Conservation (phyloP, 2,329 filamentous ascomycete species). For the Epichloe amarillans region DNA sequence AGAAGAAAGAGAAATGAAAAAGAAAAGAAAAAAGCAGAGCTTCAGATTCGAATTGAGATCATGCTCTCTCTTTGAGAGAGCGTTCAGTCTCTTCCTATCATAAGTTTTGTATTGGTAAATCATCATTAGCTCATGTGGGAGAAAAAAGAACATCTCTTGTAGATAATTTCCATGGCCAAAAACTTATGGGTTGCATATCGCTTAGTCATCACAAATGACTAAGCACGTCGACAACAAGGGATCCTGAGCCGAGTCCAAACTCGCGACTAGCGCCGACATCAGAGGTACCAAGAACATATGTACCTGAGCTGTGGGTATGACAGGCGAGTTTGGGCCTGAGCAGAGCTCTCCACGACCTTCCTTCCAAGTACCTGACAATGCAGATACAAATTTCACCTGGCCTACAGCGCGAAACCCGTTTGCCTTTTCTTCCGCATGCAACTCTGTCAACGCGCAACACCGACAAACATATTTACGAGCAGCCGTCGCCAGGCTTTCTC, state of each 20-base stretch:
- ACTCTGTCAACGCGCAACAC: not conserved
- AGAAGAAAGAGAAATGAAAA: not conserved
- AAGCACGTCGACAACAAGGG: not conserved
- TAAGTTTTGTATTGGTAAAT: conserved; percentile 37
- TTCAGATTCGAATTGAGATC: conserved; percentile 54
- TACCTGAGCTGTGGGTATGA: not conserved
- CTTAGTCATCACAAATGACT: conserved; percentile 2
- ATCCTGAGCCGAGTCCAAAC: not conserved
- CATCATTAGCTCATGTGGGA: conserved; percentile 43
- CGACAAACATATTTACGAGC: not conserved
- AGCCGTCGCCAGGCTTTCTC: not conserved
- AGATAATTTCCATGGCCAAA: not conserved
- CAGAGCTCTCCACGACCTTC: not conserved
- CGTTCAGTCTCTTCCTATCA: conserved; percentile 61
- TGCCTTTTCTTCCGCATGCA: conserved; percentile 1
- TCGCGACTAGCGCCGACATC: not conserved
- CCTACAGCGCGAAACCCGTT: not conserved
- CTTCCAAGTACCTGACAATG: not conserved
- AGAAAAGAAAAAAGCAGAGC: conserved; percentile 18
- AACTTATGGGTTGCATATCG: not conserved
- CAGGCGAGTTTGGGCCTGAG: not conserved
- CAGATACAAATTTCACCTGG: not conserved
- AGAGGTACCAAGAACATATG: not conserved
- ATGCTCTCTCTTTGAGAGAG: conserved; percentile 37
- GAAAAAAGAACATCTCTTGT: conserved; percentile 10